Percentiles rank a stretch among this genome's conserved stretches.
Evolutionary conservation across 2,329 filamentous ascomycete genomes (phyloP).

Genomic region (Neonectria coccinea): DNA sequence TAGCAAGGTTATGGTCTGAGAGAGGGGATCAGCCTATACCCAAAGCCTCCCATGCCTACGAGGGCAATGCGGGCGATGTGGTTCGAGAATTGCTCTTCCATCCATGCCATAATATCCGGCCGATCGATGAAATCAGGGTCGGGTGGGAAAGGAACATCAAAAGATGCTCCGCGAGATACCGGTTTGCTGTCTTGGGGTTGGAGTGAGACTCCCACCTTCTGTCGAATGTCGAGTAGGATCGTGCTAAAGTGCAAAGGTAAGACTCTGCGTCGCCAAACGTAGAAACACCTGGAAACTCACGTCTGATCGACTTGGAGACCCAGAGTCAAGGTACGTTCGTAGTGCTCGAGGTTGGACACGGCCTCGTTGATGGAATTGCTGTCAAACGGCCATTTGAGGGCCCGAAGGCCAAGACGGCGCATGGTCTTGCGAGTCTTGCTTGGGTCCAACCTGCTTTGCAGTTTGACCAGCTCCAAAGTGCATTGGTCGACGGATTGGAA

Average conservation of each 20-base stretch:
- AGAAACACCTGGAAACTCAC: not conserved
- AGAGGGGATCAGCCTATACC: conserved; percentile 27
- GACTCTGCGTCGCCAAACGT: not conserved
- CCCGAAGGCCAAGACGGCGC: conserved; percentile 14
- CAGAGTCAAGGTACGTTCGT: not conserved
- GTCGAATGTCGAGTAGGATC: conserved; percentile 13
- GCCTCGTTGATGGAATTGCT: conserved; percentile 19
- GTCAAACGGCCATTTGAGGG: conserved; percentile 30
- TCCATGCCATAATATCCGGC: conserved; percentile 41
- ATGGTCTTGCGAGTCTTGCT: conserved; percentile 22
- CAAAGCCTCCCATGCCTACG: conserved; percentile 50
- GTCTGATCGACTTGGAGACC: conserved; percentile 17
- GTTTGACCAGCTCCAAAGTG: conserved; percentile 8
- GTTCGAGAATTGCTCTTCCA: conserved; percentile 38
- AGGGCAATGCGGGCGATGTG: conserved; percentile 43
- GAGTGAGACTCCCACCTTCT: conserved; percentile 3
- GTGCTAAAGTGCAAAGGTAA: not conserved
- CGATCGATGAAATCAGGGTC: conserved; percentile 49
- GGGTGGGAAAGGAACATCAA: conserved; percentile 44
- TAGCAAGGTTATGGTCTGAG: not conserved
- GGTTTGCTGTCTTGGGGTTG: not conserved
- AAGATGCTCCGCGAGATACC: conserved; percentile 1
- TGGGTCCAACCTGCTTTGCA: conserved; percentile 19
- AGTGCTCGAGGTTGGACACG: conserved; percentile 1
- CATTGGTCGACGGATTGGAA: conserved; percentile 17